Conservation (phyloP, 2,329 filamentous ascomycete genomes). For the Colletotrichum salicis region DNA sequence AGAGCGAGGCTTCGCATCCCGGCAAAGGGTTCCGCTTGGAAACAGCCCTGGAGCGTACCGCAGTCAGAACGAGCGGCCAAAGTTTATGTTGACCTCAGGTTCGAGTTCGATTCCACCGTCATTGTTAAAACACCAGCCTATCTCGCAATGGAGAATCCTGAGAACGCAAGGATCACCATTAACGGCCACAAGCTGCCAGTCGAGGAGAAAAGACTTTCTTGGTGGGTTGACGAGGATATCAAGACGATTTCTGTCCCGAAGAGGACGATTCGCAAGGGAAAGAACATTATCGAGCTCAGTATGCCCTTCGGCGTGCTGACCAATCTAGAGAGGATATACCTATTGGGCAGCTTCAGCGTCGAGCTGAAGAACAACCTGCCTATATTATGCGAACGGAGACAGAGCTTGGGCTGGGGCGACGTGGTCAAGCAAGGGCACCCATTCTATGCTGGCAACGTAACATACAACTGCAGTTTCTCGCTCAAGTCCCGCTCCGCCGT, state of each 20-base stretch:
- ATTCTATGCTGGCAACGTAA: slow-evolving; percentile 40
- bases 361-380: slow-evolving; percentile 28
- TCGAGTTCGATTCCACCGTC: slow-evolving; percentile 39
- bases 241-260: slow-evolving; percentile 38
- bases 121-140: slow-evolving; percentile 24
- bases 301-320: slow-evolving; percentile 44
- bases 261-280: slow-evolving; percentile 38
- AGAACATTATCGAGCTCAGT: slow-evolving; percentile 38
- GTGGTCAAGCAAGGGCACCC: slow-evolving; percentile 39
- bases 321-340: slow-evolving; percentile 44
- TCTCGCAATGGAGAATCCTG: slow-evolving; percentile 42
- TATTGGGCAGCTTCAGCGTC: slow-evolving; percentile 43
- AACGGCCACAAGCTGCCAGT: slow-evolving; percentile 34
- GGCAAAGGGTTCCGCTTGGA: slow-evolving; percentile 40
- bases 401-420: slow-evolving; percentile 40
- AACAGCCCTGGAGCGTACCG: slow-evolving; percentile 43
- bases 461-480: slow-evolving; percentile 36
- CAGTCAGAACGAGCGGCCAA: slow-evolving; percentile 36
- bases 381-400: slow-evolving; percentile 4
- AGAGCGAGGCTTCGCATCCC: slow-evolving; percentile 40
- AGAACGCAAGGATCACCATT: slow-evolving; percentile 38
- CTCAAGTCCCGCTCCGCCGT: slow-evolving; percentile 1
- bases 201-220: slow-evolving; percentile 11
- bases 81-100: slow-evolving; percentile 38
- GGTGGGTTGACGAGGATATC: slow-evolving; percentile 47